Percentiles rank a stretch among this genome's conserved stretches.
phyloP scores from a whole-genome alignment of 2,329 filamentous ascomycete species.

The Xylariaceae sp. region DNA sequence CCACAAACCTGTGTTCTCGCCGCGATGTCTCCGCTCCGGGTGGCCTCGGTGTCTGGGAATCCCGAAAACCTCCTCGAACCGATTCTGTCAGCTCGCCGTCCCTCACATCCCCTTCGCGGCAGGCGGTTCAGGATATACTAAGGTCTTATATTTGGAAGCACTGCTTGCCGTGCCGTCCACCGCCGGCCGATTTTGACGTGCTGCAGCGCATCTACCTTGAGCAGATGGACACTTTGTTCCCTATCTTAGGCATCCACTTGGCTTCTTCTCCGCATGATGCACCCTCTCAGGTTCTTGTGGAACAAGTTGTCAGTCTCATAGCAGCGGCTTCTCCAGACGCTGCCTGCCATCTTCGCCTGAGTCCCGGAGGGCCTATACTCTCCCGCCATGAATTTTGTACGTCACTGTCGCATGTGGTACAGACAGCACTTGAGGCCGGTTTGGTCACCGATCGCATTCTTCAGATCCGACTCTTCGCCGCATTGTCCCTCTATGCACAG shows the following conservation, averaged over 20 bases:
- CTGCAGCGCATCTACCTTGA: conserved; percentile 44
- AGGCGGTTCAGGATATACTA: conserved; percentile 24
- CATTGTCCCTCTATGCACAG: conserved; percentile 58
- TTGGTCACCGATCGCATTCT: conserved; percentile 51
- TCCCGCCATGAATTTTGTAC: conserved; percentile 45
- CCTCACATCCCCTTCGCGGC: conserved; percentile 2
- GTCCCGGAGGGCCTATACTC: conserved; percentile 34
- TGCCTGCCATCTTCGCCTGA: conserved; percentile 40
- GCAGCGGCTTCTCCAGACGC: conserved; percentile 47
- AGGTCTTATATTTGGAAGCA: conserved; percentile 40
- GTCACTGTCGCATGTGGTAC: conserved; percentile 42
- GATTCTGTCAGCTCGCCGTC: too few species aligned
- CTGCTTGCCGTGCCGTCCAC: conserved; percentile 45
- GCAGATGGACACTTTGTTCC: conserved; percentile 52
- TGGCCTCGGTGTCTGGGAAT: conserved; percentile 54
- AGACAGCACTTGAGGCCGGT: conserved; percentile 48
- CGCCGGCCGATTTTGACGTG: conserved; percentile 39
- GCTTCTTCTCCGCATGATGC: conserved; percentile 22
- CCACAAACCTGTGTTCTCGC: conserved; percentile 36
- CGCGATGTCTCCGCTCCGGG: conserved; percentile 41
- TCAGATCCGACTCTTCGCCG: conserved; percentile 48
- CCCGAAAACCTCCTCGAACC: conserved; percentile 18
- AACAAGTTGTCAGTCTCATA: conserved; percentile 52
- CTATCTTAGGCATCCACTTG: conserved; percentile 38
- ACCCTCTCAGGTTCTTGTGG: conserved; percentile 36